phyloP scores from a whole-genome alignment of 2,329 filamentous ascomycete genomes.

The Paramyrothecium roridum region DNA sequence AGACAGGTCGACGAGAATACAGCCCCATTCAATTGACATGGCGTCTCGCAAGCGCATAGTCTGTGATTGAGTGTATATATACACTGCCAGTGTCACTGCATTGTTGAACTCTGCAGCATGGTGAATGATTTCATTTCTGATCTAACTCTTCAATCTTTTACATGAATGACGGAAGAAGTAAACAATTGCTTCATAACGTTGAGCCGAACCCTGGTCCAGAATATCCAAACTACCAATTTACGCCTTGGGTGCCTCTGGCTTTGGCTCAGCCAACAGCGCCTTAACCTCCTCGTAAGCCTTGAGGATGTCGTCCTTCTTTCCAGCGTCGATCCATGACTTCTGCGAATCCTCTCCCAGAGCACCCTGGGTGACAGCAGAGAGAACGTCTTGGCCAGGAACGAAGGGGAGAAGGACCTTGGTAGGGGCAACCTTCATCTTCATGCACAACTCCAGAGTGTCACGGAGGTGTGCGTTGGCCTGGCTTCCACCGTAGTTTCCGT shows the following conservation, averaged over 20 bases:
- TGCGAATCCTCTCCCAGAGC: not conserved
- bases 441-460: not conserved
- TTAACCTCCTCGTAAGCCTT: not conserved
- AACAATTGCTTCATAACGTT: no score
- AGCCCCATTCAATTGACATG: no score
- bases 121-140: no score
- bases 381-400: not conserved
- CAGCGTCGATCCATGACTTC: not conserved
- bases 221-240: no score
- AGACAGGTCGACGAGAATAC: no score
- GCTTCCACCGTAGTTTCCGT: not conserved
- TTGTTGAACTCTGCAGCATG: no score
- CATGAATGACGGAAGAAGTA: no score
- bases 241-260: not conserved
- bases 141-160: no score
- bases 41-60: no score
- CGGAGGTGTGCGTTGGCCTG: not conserved
- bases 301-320: not conserved
- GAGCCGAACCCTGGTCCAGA: no score
- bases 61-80: no score
- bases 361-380: not conserved
- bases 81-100: no score
- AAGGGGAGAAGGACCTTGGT: not conserved
- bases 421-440: not conserved
- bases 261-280: not conserved